Conservation (phyloP, 2,329 filamentous ascomycete genomes). For the Zymoseptoria pseudotritici region DNA sequence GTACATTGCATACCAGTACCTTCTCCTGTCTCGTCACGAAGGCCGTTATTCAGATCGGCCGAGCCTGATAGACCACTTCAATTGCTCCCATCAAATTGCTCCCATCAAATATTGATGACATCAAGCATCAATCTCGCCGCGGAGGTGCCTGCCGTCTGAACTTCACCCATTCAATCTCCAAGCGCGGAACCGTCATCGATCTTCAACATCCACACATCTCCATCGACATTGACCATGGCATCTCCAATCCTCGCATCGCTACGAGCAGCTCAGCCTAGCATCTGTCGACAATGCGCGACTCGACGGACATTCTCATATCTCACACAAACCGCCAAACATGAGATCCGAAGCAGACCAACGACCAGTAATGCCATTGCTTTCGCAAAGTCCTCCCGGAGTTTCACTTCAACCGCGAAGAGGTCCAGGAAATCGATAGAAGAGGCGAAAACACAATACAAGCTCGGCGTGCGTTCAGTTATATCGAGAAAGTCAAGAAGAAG, state of each 20-base stretch:
- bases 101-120: background rate
- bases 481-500: slow-evolving; percentile 4
- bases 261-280: slow-evolving; percentile 12
- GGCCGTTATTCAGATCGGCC: too few species aligned
- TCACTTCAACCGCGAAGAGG: slow-evolving; percentile 19
- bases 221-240: slow-evolving; percentile 7
- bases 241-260: slow-evolving; percentile 7
- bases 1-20: too few species aligned
- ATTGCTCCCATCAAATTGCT: too few species aligned
- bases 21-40: too few species aligned
- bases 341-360: slow-evolving; percentile 18
- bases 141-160: background rate
- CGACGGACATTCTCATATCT: slow-evolving; percentile 17
- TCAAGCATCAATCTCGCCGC: background rate
- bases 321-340: slow-evolving; percentile 18
- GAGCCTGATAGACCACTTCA: too few species aligned
- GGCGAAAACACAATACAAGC: slow-evolving; percentile 38
- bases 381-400: slow-evolving; percentile 10
- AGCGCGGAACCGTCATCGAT: background rate
- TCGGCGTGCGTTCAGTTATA: slow-evolving; percentile 33
- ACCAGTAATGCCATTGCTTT: background rate
- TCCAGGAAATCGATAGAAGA: slow-evolving; percentile 38
- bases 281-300: slow-evolving; percentile 23
- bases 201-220: background rate
- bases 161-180: background rate